Base-by-base conservation (phyloP, 139 green algal species). In the Choricystis sp. region DNA sequence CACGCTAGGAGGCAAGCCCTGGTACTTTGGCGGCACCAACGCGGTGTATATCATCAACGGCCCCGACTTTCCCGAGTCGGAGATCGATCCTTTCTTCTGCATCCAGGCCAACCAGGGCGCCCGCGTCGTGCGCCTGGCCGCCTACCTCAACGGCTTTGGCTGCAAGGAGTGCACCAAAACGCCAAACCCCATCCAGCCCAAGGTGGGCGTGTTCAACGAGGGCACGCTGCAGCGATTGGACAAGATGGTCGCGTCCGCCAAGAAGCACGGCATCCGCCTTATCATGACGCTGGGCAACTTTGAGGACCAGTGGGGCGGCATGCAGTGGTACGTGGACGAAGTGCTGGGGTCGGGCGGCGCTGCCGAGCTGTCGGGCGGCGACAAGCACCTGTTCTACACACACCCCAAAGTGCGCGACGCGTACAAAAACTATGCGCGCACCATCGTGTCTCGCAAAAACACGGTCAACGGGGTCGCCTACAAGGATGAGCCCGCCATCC, bases 271-370 rank as follows among this genome's bases (percentile, higher is more conserved):
- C 23, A 60, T 86, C 14, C 61, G 63, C 19, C 48, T 81, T 40
- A 66, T 81, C 26, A 48, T 83, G 22, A 57, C 69, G 22, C 59
- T 84, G 4, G 72, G 60, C 62, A 83, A 86, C 70, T 72, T 76
- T 29, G 52, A 63, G 66, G 29, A 63, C 20, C 63, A 73, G 21
- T 29, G 63, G 23, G 73, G 73, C 58, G 73, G 69, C 29, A 66
- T 74, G 2, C 31, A 76, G 28, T 69, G 66, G 63, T 76, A 71
- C 29, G 61, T 64, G 5, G 31, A 74, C 4, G 56, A 66, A 59
- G 40, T 72, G 20, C 23, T 74, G 65, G 60, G 29, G 19, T 40
- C 72, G 61, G 31, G 61, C 29, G 56, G 31, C 24, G n/a, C n/a
- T n/a, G n/a, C n/a, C n/a, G 55, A 29, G 25, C 52, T 52, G 27